Evolutionary conservation across 371 early-diverging fungal species (phyloP).

Genomic region (Basidiobolus meristosporus): DNA sequence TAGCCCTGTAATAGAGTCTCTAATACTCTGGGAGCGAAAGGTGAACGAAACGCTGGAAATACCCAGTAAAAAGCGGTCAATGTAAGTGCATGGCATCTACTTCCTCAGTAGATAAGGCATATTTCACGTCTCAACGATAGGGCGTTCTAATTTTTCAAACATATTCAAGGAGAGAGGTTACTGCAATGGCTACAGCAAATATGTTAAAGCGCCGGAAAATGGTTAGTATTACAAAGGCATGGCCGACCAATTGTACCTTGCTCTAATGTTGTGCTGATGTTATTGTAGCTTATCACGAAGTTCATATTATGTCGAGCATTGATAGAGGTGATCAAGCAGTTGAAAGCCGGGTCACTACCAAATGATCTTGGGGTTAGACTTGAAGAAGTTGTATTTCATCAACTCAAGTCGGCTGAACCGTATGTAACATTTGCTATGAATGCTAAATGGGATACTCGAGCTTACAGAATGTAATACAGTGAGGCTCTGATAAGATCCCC

Average conservation of each 20-base stretch:
- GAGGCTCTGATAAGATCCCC: constrained; percentile 52
- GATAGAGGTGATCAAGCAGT: constrained; percentile 58
- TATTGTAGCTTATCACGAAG: constrained; percentile 38
- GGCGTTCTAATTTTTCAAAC: not conserved
- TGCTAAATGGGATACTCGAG: not conserved
- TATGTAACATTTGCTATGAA: constrained; percentile 18
- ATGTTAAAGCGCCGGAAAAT: constrained; percentile 1
- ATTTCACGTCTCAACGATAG: not conserved
- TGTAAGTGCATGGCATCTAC: not conserved
- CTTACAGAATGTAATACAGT: constrained; percentile 11
- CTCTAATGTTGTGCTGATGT: not conserved
- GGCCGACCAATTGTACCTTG: not conserved
- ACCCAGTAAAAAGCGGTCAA: constrained; percentile 6
- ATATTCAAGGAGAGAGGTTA: not conserved
- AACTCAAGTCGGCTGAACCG: constrained; percentile 75
- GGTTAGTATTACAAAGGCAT: not conserved
- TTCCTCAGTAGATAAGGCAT: too few species aligned
- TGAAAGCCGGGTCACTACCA: constrained; percentile 48
- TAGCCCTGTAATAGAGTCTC: constrained; percentile 70
- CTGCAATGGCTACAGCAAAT: not conserved
- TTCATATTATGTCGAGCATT: constrained; percentile 78
- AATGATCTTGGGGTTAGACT: constrained; percentile 75
- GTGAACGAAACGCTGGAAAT: constrained; percentile 21
- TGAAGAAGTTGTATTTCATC: constrained; percentile 83
- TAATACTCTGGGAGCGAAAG: constrained; percentile 76